phyloP scores from a whole-genome alignment of 352 stramenopile genomes.

The Phytophthora sp. region DNA sequence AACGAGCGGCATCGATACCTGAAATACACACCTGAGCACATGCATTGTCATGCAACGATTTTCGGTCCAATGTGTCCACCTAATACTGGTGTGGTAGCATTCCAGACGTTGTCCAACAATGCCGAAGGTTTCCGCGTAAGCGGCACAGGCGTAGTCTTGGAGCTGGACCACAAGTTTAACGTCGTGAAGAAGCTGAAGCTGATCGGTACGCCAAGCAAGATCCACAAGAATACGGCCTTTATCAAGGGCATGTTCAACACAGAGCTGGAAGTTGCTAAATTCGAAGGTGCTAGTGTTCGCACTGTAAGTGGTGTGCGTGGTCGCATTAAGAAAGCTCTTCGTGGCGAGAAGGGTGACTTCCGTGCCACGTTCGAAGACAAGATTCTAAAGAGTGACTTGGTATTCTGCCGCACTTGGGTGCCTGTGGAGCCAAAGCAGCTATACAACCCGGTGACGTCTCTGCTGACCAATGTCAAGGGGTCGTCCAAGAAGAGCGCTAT shows the following conservation, averaged over 20 bases:
- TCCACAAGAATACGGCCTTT: constrained; percentile 99
- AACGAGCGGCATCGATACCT: constrained; percentile 97
- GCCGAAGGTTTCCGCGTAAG: constrained; percentile 96
- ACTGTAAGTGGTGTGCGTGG: constrained; percentile 99
- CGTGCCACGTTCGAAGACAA: constrained; percentile 99
- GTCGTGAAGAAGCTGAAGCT: constrained; percentile 99
- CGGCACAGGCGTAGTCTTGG: constrained; percentile 96
- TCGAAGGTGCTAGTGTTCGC: constrained; percentile 96
- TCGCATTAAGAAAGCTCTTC: constrained; percentile 97
- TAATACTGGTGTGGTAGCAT: constrained; percentile 98
- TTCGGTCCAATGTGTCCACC: constrained; percentile 95
- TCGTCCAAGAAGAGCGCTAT: constrained; percentile 53
- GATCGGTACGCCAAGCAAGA: constrained; percentile 97
- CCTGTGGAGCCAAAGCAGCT: constrained; percentile 98
- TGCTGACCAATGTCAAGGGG: constrained; percentile 59
- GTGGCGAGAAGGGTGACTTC: constrained; percentile 95
- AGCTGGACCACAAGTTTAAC: constrained; percentile 97
- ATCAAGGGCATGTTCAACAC: constrained; percentile 98
- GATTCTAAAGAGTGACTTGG: constrained; percentile 98
- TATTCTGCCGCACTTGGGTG: constrained; percentile 99
- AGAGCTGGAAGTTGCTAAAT: constrained; percentile 96
- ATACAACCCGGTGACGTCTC: constrained; percentile 98
- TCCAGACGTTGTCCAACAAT: constrained; percentile 95
- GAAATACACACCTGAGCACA: constrained; percentile 99
- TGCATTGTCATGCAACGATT: constrained; percentile 99